These are phyloP conservation scores for Sporothrix schenckii DNA, from an alignment of 2,329 filamentous ascomycete species.

Conservation along the genomic window DNA sequence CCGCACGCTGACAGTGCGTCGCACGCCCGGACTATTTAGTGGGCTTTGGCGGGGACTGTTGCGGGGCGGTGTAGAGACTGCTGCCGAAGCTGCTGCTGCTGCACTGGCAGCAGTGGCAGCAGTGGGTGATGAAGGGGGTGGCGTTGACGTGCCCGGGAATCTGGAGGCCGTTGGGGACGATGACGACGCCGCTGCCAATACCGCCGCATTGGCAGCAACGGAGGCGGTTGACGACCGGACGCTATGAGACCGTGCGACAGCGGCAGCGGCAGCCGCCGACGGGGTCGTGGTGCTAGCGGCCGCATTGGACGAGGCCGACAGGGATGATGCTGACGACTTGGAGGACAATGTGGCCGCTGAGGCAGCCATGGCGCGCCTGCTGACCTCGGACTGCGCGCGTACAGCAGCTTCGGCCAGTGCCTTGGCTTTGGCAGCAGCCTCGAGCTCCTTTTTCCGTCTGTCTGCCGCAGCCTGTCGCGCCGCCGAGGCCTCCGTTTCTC, in stretches of 20 bases:
- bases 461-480: constrained; percentile 58
- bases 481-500: constrained; percentile 68
- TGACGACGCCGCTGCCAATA: neutral
- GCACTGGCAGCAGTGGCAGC: constrained; percentile 6
- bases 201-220: constrained; percentile 22
- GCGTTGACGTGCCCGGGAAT: constrained; percentile 7
- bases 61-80: neutral
- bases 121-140: neutral
- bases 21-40: neutral
- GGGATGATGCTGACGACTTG: constrained; percentile 30
- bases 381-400: constrained; percentile 40
- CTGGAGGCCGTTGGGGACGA: constrained; percentile 9
- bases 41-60: constrained; percentile 16
- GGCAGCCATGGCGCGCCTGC: constrained; percentile 26
- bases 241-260: constrained; percentile 25
- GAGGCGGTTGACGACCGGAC: constrained; percentile 16
- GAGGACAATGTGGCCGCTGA: constrained; percentile 32
- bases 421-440: constrained; percentile 51
- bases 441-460: constrained; percentile 56
- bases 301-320: constrained; percentile 25
- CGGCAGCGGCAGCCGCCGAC: constrained; percentile 32
- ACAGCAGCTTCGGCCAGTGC: constrained; percentile 44
- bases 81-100: neutral
- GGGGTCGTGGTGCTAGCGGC: neutral
- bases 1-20: neutral